phyloP scores from a whole-genome alignment of 371 early-diverging fungal genomes.

The Syncephalis plumigaleata region DNA sequence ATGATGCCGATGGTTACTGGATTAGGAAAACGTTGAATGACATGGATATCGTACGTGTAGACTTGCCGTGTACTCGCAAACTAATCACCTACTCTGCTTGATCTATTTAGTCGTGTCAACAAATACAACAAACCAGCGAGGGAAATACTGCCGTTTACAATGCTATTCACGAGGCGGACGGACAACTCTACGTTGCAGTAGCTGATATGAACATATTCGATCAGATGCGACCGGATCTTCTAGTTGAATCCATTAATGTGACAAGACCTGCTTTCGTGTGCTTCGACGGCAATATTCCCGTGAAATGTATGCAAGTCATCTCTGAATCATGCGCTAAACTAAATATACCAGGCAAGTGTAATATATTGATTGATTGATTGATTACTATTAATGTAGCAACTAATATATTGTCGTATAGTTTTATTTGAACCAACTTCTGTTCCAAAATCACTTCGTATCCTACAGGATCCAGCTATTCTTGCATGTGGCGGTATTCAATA shows the following conservation, averaged over 20 bases:
- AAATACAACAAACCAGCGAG: slow-evolving; percentile 2
- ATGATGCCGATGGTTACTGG: slow-evolving; percentile 36
- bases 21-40: slow-evolving; percentile 30
- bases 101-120: background rate
- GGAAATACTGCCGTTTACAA: slow-evolving; percentile 28
- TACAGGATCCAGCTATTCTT: slow-evolving; percentile 15
- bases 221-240: slow-evolving; percentile 1
- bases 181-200: slow-evolving; percentile 58
- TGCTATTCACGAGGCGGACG: slow-evolving; percentile 47
- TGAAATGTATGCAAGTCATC: no score
- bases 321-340: no score
- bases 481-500: slow-evolving; percentile 15
- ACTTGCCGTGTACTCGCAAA: no score
- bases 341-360: no score
- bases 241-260: background rate
- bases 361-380: background rate
- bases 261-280: no score
- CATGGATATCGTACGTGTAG: slow-evolving; percentile 7
- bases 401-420: slow-evolving; percentile 11
- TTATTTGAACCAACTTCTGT: slow-evolving; percentile 88
- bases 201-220: slow-evolving; percentile 75
- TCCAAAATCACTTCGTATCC: slow-evolving; percentile 47
- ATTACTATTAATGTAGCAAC: background rate
- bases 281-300: no score
- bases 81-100: background rate